Evolutionary conservation across 768 basidiomycete species (phyloP), one percentile per base, ranked within the genome.

Genomic region (Mycena sanguinolenta): DNA sequence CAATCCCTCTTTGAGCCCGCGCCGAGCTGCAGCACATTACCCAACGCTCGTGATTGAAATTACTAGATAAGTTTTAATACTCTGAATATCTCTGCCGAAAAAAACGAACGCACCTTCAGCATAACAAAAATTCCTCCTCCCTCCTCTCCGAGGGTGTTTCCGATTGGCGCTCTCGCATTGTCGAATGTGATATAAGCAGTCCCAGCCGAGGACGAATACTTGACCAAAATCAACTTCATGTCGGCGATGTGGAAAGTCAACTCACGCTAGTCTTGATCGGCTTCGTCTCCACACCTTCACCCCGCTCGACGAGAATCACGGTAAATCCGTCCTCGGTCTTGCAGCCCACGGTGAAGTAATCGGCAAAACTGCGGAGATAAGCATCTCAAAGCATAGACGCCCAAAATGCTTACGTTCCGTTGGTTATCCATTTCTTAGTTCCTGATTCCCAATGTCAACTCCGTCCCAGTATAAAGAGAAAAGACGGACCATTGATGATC

Each of bases 31-130:
- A 92, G 76, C 88, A 91, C 92, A 96, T 96, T 30, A 94, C 93
- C 95, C 94, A 97, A 73, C 93, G 92, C 78, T 96, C 67, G 21
- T 69, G 95, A 78, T 97, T 97, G 83, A 97, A 98, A 82, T 97
- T 98, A 67, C 93, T 84, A 42, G 4, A 12, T 13, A 39, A 13
- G n/a, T 32, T 36, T 55, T 32, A n/a, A 14, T 23, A n/a, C 12
- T 25, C n/a, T 21, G 32, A 36, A 6, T 21, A 27, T 38, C 13
- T 16, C 13, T 12, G n/a, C 5, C 13, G 14, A 58, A 34, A n/a
- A 55, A 6, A 12, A 36, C 30, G 32, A 14, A 66, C 71, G 21
- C 38, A 83, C 81, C 80, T n/a, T 82, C 53, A 88, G 80, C 67
- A 90, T 88, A 66, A 91, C 89, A 70, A 89, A 86, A 50, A 92